Percentiles rank a stretch among this genome's conserved stretches.
Conservation (phyloP, 1,284 basidiomycete species). For the Ganoderma boninense region DNA sequence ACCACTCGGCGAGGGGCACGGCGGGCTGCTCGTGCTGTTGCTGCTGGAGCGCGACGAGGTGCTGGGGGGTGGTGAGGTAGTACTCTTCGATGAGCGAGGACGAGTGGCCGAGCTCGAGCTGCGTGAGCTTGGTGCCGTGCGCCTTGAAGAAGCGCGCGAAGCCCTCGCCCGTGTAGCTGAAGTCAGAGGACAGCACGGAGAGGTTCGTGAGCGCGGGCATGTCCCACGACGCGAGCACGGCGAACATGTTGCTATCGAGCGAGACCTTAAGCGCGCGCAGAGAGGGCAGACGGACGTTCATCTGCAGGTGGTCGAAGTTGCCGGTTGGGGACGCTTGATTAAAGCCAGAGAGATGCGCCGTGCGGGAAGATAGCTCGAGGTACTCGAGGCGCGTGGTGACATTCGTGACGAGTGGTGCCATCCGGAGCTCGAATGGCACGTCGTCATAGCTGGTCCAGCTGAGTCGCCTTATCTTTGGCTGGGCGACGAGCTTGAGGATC, state of each 20-base stretch:
- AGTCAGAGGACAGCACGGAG: slow-evolving; percentile 73
- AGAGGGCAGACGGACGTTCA: slow-evolving; percentile 55
- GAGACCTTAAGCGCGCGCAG: slow-evolving; percentile 73
- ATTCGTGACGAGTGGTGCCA: slow-evolving; percentile 60
- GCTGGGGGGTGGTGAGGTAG: slow-evolving; percentile 57
- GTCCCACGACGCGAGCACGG: slow-evolving; percentile 63
- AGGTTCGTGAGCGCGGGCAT: slow-evolving; percentile 70
- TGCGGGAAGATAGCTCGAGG: slow-evolving; percentile 63
- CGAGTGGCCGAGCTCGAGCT: slow-evolving; percentile 77
- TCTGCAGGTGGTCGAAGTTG: slow-evolving; percentile 35
- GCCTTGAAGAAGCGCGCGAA: slow-evolving; percentile 71
- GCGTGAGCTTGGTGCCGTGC: slow-evolving; percentile 66
- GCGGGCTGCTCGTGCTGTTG: slow-evolving; percentile 34
- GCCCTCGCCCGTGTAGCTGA: slow-evolving; percentile 66
- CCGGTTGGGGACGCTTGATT: slow-evolving; percentile 36
- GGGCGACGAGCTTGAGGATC: slow-evolving; percentile 65
- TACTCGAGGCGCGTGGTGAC: slow-evolving; percentile 58
- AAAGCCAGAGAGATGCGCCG: slow-evolving; percentile 40
- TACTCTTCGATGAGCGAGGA: slow-evolving; percentile 70
- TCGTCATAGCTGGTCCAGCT: slow-evolving; percentile 79
- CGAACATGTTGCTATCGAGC: slow-evolving; percentile 74
- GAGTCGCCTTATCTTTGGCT: slow-evolving; percentile 63
- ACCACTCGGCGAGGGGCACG: slow-evolving; percentile 66
- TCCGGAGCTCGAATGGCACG: slow-evolving; percentile 62
- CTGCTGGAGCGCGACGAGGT: slow-evolving; percentile 39